These are phyloP conservation scores for Saccharum hybrid DNA, from an alignment of 202 grass and related monocot species.

Conservation along the genomic window DNA sequence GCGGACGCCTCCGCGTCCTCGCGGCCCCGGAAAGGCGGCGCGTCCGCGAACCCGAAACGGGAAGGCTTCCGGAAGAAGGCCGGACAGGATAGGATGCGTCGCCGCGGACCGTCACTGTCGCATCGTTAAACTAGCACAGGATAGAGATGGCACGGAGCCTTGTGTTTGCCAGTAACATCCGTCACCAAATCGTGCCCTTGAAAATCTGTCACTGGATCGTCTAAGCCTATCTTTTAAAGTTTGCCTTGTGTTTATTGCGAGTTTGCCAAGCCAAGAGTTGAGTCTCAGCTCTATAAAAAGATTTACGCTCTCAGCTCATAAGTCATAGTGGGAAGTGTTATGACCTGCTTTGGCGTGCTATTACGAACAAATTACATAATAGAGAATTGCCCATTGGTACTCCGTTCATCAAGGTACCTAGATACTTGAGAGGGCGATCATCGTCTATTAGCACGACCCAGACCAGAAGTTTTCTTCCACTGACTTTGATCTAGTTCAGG, in stretches of 20 bases:
- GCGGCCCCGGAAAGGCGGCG: constrained; percentile 31
- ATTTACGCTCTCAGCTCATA: neutral
- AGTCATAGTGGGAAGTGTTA: neutral
- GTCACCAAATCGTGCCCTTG: neutral
- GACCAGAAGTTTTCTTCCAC: neutral
- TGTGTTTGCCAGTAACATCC: neutral
- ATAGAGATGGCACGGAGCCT: neutral
- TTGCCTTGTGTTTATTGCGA: neutral
- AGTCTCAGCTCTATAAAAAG: neutral
- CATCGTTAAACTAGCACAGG: neutral
- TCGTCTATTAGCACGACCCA: neutral
- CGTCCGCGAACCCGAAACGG: constrained; percentile 23
- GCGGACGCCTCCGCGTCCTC: neutral
- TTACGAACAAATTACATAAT: neutral
- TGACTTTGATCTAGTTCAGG: neutral
- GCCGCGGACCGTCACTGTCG: constrained; percentile 10
- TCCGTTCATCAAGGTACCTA: neutral
- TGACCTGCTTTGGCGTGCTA: neutral
- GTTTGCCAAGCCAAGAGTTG: neutral
- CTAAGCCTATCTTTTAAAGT: neutral
- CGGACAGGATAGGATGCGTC: neutral
- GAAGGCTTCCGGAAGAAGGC: neutral
- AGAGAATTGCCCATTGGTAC: neutral
- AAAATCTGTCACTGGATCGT: neutral
- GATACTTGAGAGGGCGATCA: neutral